A percentile compares a stretch with the other conserved stretches of the same genome.
phyloP scores from a whole-genome alignment of 2,329 filamentous ascomycete genomes.

The Cryphonectria naterciae region DNA sequence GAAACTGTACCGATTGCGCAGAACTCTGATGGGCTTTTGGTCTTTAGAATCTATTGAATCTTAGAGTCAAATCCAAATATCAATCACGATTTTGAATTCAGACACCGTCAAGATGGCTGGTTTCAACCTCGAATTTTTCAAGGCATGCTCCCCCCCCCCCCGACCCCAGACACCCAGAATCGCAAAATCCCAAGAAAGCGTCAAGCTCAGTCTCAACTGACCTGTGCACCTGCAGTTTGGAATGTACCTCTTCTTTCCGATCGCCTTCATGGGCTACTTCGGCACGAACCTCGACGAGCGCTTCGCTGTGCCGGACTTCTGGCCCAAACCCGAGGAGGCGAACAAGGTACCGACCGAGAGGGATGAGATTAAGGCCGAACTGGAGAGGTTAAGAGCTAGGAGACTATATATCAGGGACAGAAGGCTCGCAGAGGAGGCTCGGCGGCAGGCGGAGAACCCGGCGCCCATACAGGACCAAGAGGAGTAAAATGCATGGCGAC shows the following conservation, averaged over 20 bases:
- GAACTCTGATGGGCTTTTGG: background rate
- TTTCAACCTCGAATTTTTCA: conserved; percentile 92
- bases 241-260: conserved; percentile 98
- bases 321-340: conserved; percentile 81
- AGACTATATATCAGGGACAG: conserved; percentile 79
- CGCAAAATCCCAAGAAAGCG: conserved; percentile 10
- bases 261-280: conserved; percentile 99
- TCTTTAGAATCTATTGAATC: background rate
- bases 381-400: conserved; percentile 68
- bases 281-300: conserved; percentile 95
- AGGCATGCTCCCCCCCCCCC: conserved; percentile 58
- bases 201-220: conserved; percentile 16
- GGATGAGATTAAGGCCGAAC: conserved; percentile 82
- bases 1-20: background rate
- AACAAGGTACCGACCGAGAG: conserved; percentile 76
- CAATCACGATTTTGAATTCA: background rate
- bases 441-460: conserved; percentile 30
- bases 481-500: conserved; percentile 31
- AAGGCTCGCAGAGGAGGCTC: conserved; percentile 46
- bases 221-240: conserved; percentile 69
- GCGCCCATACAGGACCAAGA: conserved; percentile 30
- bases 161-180: conserved; percentile 23
- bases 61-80: background rate
- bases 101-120: conserved; percentile 65
- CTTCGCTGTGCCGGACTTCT: conserved; percentile 89